Evolutionary conservation across 2,329 filamentous ascomycete species (phyloP), one percentile per base, ranked within the genome.

Genomic region (Neofusicoccum umdonicola): DNA sequence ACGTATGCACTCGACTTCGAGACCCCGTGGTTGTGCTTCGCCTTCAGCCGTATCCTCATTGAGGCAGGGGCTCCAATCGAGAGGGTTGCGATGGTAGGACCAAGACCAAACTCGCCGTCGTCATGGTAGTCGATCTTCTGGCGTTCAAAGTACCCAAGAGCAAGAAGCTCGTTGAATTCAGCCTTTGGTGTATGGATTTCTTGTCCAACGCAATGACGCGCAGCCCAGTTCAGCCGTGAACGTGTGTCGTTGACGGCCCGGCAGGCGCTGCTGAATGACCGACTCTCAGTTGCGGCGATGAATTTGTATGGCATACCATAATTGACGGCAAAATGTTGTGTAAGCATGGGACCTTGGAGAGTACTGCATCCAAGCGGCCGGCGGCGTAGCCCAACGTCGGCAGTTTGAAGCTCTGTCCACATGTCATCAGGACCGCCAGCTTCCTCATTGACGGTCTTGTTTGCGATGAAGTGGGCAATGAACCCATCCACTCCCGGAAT

Each of bases 271-370:
- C 69, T 65, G 52, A 77, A 77, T 0, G 70, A 58, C 1, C 62
- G 62, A 0, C 71, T 72, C 4, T 68, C 68, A 0, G 86, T 83
- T 1, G 80, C 77, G 1, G 88, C 87, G 41, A 86, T 82, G 69
- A 87, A 90, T 62, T 90, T 90, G 73, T 90, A 91, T 0, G 83
- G 83, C 66, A 87, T 87, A 1, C 88, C 88, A 67, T 80, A 86
- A 66, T 88, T 88, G 35, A 81, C 79, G 2, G 77, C 73, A 65
- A 84, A 87, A 60, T 87, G 84, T 0, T 81, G 77, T 0, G 82
- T 85, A 3, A 85, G 71, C 4, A 79, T 76, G 63, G 84, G 82
- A 8, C 76, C 76, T 48, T 71, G 79, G 41, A 76, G 69, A n/a
- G 69, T 66, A 12, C 64, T 61, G 19, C 64, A 67, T 9, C 64